These are phyloP conservation scores for Dissophora globulifera DNA, from an alignment of 192 early-diverging fungal species.

Conservation along the genomic window DNA sequence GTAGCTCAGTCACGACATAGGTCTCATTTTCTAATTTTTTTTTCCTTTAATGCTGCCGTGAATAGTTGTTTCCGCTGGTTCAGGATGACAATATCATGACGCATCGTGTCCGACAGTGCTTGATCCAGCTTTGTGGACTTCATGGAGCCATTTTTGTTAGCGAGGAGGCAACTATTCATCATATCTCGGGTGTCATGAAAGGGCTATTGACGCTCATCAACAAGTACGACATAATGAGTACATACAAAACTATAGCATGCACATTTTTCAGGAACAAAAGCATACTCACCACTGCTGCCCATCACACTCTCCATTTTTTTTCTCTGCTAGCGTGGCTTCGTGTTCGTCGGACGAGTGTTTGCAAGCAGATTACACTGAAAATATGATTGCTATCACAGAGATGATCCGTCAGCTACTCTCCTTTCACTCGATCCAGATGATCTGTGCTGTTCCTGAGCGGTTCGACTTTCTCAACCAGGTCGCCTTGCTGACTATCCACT, in stretches of 20 bases:
- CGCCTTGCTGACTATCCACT: constrained; percentile 64
- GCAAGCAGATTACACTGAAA: constrained; percentile 46
- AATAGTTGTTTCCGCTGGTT: constrained; percentile 57
- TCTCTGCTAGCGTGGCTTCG: constrained; percentile 23
- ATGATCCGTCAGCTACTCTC: constrained; percentile 68
- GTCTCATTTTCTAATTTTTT: too few relatives aligned
- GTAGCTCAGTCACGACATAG: too few relatives aligned
- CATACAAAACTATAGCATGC: background rate
- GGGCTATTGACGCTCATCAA: constrained; percentile 63
- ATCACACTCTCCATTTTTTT: too few relatives aligned
- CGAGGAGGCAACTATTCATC: constrained; percentile 57
- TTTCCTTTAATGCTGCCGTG: too few relatives aligned
- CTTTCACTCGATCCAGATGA: constrained; percentile 59
- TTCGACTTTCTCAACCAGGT: constrained; percentile 68
- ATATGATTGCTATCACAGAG: constrained; percentile 52
- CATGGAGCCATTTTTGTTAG: constrained; percentile 65
- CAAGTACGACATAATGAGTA: constrained; percentile 52
- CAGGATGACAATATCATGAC: constrained; percentile 60
- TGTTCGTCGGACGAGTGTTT: constrained; percentile 52
- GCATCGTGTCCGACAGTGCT: constrained; percentile 66
- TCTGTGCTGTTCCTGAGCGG: constrained; percentile 64
- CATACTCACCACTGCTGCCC: too few relatives aligned
- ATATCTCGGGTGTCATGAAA: constrained; percentile 64
- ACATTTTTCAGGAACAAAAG: too few relatives aligned
- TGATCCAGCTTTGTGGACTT: constrained; percentile 72